These are phyloP conservation scores for Chenopodium formosanum DNA, from an alignment of 148 eudicot species.

Conservation along the genomic window DNA sequence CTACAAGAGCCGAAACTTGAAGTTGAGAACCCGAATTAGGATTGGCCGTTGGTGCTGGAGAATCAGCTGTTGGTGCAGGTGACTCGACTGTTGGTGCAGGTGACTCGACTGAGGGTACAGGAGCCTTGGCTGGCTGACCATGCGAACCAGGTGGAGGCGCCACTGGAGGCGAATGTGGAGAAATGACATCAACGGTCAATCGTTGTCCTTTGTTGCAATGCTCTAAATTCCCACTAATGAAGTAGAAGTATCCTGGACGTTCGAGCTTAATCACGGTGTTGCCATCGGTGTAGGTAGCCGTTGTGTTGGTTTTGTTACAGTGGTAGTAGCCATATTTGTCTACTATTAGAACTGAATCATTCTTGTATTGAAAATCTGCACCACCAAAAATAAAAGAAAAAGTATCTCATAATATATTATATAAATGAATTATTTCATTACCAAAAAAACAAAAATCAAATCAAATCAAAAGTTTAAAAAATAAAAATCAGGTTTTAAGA, in stretches of 20 bases:
- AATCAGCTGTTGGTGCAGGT: neutral
- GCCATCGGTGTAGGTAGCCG: constrained; percentile 40
- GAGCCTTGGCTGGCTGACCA: neutral
- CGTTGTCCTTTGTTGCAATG: constrained; percentile 60
- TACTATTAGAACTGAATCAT: constrained; percentile 66
- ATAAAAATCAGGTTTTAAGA: neutral
- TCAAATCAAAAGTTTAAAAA: too few relatives aligned
- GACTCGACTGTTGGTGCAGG: neutral
- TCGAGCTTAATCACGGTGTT: constrained; percentile 40
- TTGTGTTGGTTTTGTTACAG: constrained; percentile 43
- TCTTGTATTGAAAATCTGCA: constrained; percentile 59
- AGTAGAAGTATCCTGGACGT: constrained; percentile 41
- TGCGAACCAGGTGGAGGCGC: neutral
- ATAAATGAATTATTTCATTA: neutral
- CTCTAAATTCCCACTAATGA: constrained; percentile 50
- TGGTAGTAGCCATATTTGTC: constrained; percentile 71
- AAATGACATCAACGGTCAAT: constrained; percentile 42
- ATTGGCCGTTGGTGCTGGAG: neutral
- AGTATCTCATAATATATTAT: neutral
- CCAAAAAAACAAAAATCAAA: neutral
- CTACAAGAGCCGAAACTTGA: neutral
- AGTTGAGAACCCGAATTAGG: neutral
- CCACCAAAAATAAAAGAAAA: neutral
- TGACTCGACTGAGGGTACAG: neutral
- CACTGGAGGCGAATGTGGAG: constrained; percentile 7